Evolutionary conservation across 139 green algal species (phyloP).

Genomic region (Haematococcus lacustris): DNA sequence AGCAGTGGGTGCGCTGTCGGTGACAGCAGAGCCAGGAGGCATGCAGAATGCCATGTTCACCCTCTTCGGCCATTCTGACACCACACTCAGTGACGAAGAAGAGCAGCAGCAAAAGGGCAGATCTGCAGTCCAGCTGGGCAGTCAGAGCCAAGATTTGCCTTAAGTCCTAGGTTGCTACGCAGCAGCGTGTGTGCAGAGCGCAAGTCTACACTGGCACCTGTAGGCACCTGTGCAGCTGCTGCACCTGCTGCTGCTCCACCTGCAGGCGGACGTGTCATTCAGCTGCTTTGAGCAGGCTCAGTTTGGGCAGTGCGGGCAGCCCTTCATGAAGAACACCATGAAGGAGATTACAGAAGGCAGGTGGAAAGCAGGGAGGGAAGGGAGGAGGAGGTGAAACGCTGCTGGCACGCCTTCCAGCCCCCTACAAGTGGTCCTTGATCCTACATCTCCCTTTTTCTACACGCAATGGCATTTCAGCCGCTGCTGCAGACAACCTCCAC

Average conservation of each 20-base stretch:
- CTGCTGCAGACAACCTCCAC: background rate
- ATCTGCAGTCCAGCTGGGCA: background rate
- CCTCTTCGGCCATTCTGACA: too few species aligned
- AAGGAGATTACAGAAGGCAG: slow-evolving; percentile 15
- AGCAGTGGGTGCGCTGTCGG: background rate
- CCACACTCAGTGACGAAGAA: too few species aligned
- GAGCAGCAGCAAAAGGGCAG: background rate
- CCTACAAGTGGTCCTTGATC: background rate
- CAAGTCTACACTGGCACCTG: background rate
- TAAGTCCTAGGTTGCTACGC: background rate
- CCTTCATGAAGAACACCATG: slow-evolving; percentile 17
- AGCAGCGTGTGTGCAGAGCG: background rate
- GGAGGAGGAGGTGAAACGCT: background rate
- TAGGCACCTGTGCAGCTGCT: background rate
- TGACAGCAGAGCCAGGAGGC: background rate
- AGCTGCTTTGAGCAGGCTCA: slow-evolving; percentile 14
- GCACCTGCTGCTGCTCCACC: background rate
- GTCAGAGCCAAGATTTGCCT: too few species aligned
- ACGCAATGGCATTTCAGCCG: background rate
- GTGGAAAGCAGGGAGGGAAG: background rate
- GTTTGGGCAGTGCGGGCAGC: slow-evolving; percentile 7
- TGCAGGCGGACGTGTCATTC: slow-evolving; percentile 3
- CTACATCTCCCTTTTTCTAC: background rate
- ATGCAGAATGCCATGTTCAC: too few species aligned
- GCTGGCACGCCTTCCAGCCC: background rate